phyloP scores from a whole-genome alignment of 768 basidiomycete species.

The Tricholoma hemisulphureum region DNA sequence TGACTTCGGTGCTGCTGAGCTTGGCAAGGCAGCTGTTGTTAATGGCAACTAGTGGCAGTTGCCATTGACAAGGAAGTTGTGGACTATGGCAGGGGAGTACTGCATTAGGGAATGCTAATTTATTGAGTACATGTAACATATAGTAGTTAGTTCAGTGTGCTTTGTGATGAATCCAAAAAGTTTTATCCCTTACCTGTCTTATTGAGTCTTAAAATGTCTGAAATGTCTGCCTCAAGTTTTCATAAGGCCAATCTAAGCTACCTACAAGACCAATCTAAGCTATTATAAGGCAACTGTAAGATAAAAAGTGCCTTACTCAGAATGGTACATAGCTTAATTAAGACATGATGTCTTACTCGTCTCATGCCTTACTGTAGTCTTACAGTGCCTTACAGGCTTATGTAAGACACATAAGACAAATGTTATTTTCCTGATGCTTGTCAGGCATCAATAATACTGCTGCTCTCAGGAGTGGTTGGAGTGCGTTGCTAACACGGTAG shows the following conservation, averaged over 20 bases:
- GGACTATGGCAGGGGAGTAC: no score
- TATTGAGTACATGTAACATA: no score
- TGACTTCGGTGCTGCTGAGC: no score
- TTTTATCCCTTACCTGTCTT: not conserved
- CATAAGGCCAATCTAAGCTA: not conserved
- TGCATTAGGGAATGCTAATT: no score
- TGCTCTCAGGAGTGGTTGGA: no score
- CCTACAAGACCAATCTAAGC: not conserved
- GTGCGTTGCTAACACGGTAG: no score
- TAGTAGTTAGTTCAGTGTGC: not conserved
- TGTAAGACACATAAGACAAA: not conserved
- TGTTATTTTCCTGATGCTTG: not conserved
- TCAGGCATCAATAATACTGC: no score
- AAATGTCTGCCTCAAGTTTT: not conserved
- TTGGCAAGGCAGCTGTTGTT: not conserved
- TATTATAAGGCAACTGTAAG: not conserved
- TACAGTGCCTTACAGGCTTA: no score
- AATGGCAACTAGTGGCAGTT: not conserved
- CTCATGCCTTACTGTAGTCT: no score
- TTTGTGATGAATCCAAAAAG: not conserved
- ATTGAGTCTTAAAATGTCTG: not conserved
- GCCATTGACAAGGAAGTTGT: not conserved
- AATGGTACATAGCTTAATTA: no score
- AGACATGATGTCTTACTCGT: no score
- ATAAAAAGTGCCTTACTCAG: not conserved